Percentiles rank a stretch among this genome's conserved stretches.
These are phyloP conservation scores for Pholiota microspora DNA, from an alignment of 768 basidiomycete genomes.

Conservation along the genomic window DNA sequence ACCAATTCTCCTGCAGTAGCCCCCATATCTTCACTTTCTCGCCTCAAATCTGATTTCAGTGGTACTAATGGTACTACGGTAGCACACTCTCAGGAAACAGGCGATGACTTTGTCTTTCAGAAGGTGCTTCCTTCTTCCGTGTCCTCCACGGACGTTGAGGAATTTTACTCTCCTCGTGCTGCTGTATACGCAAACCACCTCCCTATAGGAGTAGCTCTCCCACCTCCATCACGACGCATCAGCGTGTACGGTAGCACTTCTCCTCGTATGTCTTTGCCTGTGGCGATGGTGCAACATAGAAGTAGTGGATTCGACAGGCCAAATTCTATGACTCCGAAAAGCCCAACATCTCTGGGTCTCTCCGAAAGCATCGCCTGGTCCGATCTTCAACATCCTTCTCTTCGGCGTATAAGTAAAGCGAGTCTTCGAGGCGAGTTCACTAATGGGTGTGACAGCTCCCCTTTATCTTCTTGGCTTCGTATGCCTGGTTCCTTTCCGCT, in stretches of 20 bases:
- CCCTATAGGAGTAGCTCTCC: background rate
- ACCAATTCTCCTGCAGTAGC: background rate
- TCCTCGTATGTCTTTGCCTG: background rate
- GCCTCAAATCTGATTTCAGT: background rate
- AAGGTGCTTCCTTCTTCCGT: background rate
- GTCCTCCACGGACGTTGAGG: background rate
- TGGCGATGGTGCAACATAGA: background rate
- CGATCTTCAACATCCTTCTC: background rate
- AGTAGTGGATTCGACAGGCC: too few relatives aligned
- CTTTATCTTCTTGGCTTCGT: background rate
- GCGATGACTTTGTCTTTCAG: background rate
- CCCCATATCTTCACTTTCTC: too few relatives aligned
- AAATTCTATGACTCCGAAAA: background rate
- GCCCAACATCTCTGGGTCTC: background rate
- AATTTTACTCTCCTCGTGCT: background rate
- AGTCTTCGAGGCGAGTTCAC: too few relatives aligned
- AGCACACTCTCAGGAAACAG: background rate
- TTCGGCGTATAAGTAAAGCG: background rate
- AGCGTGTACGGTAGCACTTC: background rate
- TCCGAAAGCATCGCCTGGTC: background rate
- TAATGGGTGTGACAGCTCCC: too few relatives aligned
- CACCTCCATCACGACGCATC: background rate
- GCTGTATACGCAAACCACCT: background rate
- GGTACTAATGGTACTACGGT: background rate
- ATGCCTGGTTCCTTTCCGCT: too few relatives aligned